Conservation (phyloP, 2,329 filamentous ascomycete genomes). For the Fusarium tanahbumbuense region DNA sequence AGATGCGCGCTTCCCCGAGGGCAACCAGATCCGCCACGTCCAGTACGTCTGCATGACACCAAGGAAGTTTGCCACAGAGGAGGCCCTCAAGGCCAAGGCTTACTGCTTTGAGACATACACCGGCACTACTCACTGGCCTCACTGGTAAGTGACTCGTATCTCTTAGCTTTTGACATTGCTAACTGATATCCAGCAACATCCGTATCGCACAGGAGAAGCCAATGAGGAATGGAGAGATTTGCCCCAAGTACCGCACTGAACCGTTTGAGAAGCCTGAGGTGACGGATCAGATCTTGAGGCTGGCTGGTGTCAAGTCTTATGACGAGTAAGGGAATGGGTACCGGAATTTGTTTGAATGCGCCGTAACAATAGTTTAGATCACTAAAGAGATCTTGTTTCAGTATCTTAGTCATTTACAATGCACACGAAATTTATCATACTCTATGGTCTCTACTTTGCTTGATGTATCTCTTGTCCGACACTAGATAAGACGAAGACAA, state of each 20-base stretch:
- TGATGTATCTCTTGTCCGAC: neutral
- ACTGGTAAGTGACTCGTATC: neutral
- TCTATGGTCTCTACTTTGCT: neutral
- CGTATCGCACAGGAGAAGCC: constrained; percentile 38
- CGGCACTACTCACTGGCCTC: constrained; percentile 11
- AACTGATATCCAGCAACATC: constrained; percentile 14
- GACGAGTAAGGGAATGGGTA: neutral
- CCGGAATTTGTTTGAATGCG: neutral
- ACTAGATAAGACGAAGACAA: too few species aligned
- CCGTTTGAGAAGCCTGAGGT: constrained; percentile 38
- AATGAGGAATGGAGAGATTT: constrained; percentile 38
- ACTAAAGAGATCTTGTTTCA: neutral
- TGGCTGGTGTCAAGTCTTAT: constrained; percentile 40
- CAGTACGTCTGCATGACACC: constrained; percentile 27
- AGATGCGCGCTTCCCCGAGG: constrained; percentile 45
- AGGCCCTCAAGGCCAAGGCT: constrained; percentile 7
- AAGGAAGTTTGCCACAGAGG: constrained; percentile 17
- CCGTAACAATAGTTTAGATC: neutral
- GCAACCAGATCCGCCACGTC: constrained; percentile 52
- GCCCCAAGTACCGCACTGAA: constrained; percentile 39
- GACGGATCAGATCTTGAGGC: constrained; percentile 30
- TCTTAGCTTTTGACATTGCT: neutral
- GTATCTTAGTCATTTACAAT: constrained; percentile 1
- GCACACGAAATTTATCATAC: neutral
- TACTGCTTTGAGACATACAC: neutral